Evolutionary conservation across 208 protist genomes (phyloP).

Genomic region (Naegleria fowleri): DNA sequence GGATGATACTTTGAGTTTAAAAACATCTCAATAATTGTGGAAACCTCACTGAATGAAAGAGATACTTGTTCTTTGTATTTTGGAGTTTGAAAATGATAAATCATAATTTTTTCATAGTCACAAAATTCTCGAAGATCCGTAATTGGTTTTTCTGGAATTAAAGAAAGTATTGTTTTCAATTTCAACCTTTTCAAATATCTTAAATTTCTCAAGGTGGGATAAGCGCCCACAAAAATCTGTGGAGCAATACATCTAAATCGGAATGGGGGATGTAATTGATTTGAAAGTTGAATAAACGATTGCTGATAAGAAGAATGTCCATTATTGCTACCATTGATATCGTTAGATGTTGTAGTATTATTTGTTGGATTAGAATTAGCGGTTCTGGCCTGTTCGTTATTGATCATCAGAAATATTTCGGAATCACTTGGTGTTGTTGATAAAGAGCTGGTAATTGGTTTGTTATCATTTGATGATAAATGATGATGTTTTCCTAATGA

Average conservation of each 20-base stretch:
- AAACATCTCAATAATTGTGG: not conserved
- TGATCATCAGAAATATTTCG: no score
- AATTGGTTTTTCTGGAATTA: constrained; percentile 9
- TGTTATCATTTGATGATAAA: no score
- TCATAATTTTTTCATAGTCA: not conserved
- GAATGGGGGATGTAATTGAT: not conserved
- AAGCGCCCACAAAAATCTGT: not conserved
- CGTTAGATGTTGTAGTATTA: no score
- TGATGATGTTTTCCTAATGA: no score
- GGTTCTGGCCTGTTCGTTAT: not conserved
- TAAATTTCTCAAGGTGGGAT: constrained; percentile 13
- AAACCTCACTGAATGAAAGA: not conserved
- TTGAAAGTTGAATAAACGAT: not conserved
- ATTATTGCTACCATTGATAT: no score
- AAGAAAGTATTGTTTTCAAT: constrained; percentile 8
- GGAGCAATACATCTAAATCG: not conserved
- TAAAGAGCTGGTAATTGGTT: no score
- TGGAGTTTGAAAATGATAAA: not conserved
- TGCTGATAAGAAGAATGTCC: no score
- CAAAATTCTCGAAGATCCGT: constrained; percentile 6
- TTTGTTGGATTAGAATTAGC: not conserved
- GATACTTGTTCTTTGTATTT: constrained; percentile 16
- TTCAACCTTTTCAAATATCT: constrained; percentile 7
- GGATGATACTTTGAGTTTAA: not conserved
- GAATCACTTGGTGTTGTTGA: no score